Base-by-base conservation (phyloP, 331 rosid species). In the Arachis monticola region DNA sequence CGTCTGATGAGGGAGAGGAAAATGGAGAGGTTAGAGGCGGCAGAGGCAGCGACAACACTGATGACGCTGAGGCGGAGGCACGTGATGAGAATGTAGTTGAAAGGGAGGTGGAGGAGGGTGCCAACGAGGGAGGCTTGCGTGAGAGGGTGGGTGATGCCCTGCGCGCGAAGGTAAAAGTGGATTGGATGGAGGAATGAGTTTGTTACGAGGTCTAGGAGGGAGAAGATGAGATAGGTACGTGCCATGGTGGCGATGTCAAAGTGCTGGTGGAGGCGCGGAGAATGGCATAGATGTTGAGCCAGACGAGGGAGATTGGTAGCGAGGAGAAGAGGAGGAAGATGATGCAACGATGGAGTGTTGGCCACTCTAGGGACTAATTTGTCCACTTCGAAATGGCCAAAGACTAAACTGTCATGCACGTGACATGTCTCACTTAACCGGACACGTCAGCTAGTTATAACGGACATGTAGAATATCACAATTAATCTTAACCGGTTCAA, bases 101-200 rank as follows among this genome's bases (percentile, higher is more conserved):
- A 69, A 0, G 96, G 96, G 0, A 92, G 0, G 76, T 89, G 96
- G 64, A 92, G 77, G 32, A 85, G 0, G 0, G 88, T 74, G 6
- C 88, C 96, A 8, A 83, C 88, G 44, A 89, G 84, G 0, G 97
- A 86, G 0, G 93, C 96, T 17, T 85, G 22, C 0, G 97, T 92
- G 1, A 92, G 52, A 0, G 96, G 97, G 60, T 60, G 87, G 32
- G 89, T 89, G 82, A 92, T 85, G 1, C 93, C 88, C 77, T 92
- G 97, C 0, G 97, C 77, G 1, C 97, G 97, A 77, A 92, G 97
- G 87, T 89, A 92, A 79, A 92, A 83, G 73, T 93, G 90, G 79
- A 89, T 83, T 44, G 97, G 97, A 64, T 89, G 93, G 30, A 89
- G 50, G 75, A 92, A 83, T 0, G 97, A 84, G 83, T 90, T 88